A percentile compares a stretch with the other conserved stretches of the same genome.
These are phyloP conservation scores for Macrophomina tecta DNA, from an alignment of 2,329 filamentous ascomycete genomes.

Conservation along the genomic window DNA sequence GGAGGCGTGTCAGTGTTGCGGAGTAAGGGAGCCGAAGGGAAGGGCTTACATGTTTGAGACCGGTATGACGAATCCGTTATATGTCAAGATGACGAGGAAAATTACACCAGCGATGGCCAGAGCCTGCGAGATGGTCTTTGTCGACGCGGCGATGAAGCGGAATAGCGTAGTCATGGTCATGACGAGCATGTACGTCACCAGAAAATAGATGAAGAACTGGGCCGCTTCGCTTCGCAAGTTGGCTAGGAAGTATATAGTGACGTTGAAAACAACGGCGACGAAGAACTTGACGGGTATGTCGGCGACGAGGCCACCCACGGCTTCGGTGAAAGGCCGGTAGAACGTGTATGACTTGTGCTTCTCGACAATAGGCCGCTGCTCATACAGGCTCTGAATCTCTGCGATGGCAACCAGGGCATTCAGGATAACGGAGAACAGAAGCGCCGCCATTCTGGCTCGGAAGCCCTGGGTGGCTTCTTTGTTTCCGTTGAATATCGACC, in stretches of 20 bases:
- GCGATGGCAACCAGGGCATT: slow-evolving; percentile 64
- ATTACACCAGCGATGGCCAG: slow-evolving; percentile 61
- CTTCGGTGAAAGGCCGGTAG: slow-evolving; percentile 87
- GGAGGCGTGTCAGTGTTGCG: not conserved
- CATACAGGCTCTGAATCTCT: slow-evolving; percentile 78
- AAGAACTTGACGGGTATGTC: slow-evolving; percentile 81
- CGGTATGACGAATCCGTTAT: slow-evolving; percentile 72
- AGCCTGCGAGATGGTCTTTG: slow-evolving; percentile 66
- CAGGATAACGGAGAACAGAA: slow-evolving; percentile 67
- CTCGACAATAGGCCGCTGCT: slow-evolving; percentile 88
- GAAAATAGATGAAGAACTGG: slow-evolving; percentile 82
- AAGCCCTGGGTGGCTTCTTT: slow-evolving; percentile 59
- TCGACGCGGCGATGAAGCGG: slow-evolving; percentile 75
- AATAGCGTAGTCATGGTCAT: slow-evolving; percentile 83
- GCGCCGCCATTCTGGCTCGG: slow-evolving; percentile 60
- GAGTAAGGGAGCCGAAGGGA: not conserved
- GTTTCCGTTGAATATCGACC: slow-evolving; percentile 64
- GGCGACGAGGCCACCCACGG: slow-evolving; percentile 79
- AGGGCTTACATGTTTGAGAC: slow-evolving; percentile 62
- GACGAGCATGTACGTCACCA: slow-evolving; percentile 68
- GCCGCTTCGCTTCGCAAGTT: slow-evolving; percentile 74
- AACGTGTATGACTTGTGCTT: slow-evolving; percentile 86
- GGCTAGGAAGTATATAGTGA: slow-evolving; percentile 84
- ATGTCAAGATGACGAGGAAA: slow-evolving; percentile 68
- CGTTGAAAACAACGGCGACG: slow-evolving; percentile 76